These are phyloP conservation scores for Amanita jacksonii DNA, from an alignment of 768 basidiomycete species.

Conservation along the genomic window DNA sequence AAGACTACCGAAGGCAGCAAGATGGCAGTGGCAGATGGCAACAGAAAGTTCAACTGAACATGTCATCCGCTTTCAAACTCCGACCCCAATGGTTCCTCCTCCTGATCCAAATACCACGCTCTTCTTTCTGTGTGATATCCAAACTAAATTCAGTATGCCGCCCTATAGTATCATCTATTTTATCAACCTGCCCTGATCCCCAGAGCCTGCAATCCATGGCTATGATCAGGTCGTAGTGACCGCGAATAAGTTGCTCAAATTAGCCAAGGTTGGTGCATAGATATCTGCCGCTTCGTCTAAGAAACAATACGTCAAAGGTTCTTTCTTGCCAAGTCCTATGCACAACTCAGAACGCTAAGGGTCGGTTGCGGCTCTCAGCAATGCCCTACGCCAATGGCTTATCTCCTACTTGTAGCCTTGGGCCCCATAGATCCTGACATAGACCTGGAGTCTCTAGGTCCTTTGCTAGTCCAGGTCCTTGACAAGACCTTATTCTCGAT, in stretches of 20 bases:
- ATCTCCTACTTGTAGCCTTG: constrained; percentile 40
- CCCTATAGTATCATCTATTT: neutral
- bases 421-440: constrained; percentile 62
- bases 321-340: constrained; percentile 63
- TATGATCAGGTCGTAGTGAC: constrained; percentile 65
- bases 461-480: constrained; percentile 49
- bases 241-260: constrained; percentile 65
- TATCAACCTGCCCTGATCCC: neutral
- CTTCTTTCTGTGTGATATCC: constrained; percentile 82
- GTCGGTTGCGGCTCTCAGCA: constrained; percentile 21
- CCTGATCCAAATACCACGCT: constrained; percentile 33
- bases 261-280: constrained; percentile 47
- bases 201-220: constrained; percentile 45
- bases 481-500: constrained; percentile 85
- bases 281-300: too few species aligned
- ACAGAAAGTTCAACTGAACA: constrained; percentile 5
- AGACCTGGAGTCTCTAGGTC: constrained; percentile 40
- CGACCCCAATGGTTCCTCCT: constrained; percentile 8
- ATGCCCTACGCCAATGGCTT: too few species aligned
- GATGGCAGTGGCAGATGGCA: constrained; percentile 6
- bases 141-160: constrained; percentile 58
- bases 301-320: too few species aligned
- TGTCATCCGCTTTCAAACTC: constrained; percentile 12
- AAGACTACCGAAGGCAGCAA: constrained; percentile 10
- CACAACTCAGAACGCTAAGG: constrained; percentile 80